Conservation (phyloP, 352 stramenopile genomes). For the Phytophthora aleatoria region DNA sequence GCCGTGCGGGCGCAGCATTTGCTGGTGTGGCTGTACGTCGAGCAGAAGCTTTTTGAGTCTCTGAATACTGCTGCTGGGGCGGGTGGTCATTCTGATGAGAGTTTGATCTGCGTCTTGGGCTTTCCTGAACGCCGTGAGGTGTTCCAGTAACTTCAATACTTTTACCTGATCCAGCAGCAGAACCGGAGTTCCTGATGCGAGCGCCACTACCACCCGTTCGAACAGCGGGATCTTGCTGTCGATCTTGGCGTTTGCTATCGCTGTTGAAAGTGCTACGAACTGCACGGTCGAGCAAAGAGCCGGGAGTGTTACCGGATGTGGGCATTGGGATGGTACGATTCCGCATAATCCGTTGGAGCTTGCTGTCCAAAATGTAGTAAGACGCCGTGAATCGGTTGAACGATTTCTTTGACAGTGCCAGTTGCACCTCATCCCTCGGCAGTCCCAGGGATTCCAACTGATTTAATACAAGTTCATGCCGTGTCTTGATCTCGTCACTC, state of each 20-base stretch:
- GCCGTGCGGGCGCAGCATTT: conserved; percentile 6
- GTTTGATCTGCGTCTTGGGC: conserved; percentile 16
- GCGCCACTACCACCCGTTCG: conserved; percentile 15
- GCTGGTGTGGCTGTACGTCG: conserved; percentile 22
- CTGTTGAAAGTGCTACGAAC: conserved; percentile 9
- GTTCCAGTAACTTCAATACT: conserved; percentile 2
- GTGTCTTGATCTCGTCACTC: conserved; percentile 23
- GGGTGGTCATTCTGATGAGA: conserved; percentile 16
- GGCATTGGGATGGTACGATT: conserved; percentile 22
- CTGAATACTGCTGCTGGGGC: conserved; percentile 19
- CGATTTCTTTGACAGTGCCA: conserved; percentile 46
- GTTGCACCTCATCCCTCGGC: conserved; percentile 39
- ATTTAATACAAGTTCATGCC: conserved; percentile 52
- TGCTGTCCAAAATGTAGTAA: conserved; percentile 79
- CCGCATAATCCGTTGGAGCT: conserved; percentile 50
- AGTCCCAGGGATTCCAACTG: conserved; percentile 64
- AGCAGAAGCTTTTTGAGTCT: conserved; percentile 13
- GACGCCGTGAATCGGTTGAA: conserved; percentile 78
- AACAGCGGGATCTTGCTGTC: conserved; percentile 10
- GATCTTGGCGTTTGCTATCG: conserved; percentile 20
- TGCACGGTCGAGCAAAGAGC: conserved; percentile 1
- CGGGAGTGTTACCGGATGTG: neutral
- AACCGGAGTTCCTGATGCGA: conserved; percentile 6
- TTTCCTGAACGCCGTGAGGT: conserved; percentile 14
- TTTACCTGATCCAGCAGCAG: conserved; percentile 10